These are phyloP conservation scores for Tieghemiomyces parasiticus DNA, from an alignment of 192 early-diverging fungal species.

Conservation along the genomic window DNA sequence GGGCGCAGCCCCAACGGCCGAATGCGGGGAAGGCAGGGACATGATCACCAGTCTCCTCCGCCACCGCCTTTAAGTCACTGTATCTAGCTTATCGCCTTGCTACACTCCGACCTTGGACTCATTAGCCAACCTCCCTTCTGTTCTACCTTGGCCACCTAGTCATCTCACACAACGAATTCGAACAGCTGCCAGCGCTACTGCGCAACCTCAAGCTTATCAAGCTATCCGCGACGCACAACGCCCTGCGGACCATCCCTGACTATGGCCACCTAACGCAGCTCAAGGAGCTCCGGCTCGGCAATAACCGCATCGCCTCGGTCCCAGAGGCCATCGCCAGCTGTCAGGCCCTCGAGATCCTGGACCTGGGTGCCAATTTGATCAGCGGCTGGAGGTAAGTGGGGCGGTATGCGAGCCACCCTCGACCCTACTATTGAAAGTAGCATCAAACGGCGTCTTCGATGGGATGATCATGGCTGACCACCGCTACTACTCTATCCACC, in stretches of 20 bases:
- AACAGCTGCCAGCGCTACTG: conserved; percentile 35
- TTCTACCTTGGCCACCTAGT: conserved; percentile 23
- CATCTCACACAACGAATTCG: conserved; percentile 62
- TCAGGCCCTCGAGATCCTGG: conserved; percentile 46
- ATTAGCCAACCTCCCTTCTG: too few relatives aligned
- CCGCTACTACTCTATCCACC: too few relatives aligned
- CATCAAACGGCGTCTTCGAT: too few relatives aligned
- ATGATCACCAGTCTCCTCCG: too few relatives aligned
- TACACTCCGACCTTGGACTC: too few relatives aligned
- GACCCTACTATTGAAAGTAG: too few relatives aligned
- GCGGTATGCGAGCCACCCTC: too few relatives aligned
- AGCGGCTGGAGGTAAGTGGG: conserved; percentile 31
- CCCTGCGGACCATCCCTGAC: conserved; percentile 47
- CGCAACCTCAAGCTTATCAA: conserved; percentile 49
- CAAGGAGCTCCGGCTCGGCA: conserved; percentile 57
- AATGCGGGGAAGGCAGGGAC: too few relatives aligned
- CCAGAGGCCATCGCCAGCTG: conserved; percentile 38
- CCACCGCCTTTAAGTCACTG: too few relatives aligned
- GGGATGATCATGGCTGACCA: too few relatives aligned
- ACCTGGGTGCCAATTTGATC: conserved; percentile 57
- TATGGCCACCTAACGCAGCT: conserved; percentile 36
- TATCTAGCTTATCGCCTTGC: too few relatives aligned
- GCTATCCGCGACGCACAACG: conserved; percentile 61
- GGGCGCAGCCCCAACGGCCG: too few relatives aligned
- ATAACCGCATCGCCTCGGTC: conserved; percentile 51